Evolutionary conservation across 2,329 filamentous ascomycete species (phyloP).

Genomic region (Alternaria sp.): DNA sequence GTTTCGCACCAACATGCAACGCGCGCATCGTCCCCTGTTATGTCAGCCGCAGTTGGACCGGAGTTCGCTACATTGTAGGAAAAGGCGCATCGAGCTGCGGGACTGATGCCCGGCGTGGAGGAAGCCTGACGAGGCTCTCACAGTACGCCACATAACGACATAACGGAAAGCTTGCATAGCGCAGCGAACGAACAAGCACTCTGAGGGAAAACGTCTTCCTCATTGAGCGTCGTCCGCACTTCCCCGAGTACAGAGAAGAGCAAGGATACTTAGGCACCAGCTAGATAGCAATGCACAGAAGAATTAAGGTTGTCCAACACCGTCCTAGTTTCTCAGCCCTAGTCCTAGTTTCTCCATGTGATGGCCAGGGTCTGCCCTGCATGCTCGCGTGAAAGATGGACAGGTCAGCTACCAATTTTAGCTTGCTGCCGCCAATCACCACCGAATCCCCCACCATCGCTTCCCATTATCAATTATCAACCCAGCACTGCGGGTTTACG

Average conservation of each 20-base stretch:
- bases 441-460: neutral
- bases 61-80: conserved; percentile 10
- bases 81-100: conserved; percentile 5
- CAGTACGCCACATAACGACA: conserved; percentile 4
- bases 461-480: neutral
- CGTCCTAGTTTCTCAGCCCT: conserved; percentile 10
- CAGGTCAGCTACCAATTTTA: conserved; percentile 14
- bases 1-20: conserved; percentile 8
- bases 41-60: conserved; percentile 19
- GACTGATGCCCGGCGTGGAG: conserved; percentile 7
- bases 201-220: neutral
- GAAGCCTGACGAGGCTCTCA: conserved; percentile 3
- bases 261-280: conserved; percentile 7
- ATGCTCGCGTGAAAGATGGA: conserved; percentile 4
- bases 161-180: neutral
- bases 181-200: neutral
- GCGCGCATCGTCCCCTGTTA: conserved; percentile 17
- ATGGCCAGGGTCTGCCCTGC: conserved; percentile 12
- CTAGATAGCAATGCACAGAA: conserved; percentile 9
- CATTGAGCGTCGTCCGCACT: neutral
- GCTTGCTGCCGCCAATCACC: conserved; percentile 2
- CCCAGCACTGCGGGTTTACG: conserved; percentile 16
- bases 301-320: conserved; percentile 9
- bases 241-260: neutral
- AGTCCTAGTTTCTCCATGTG: conserved; percentile 9